Base-by-base conservation (phyloP, 148 eudicot genomes). In the Polygonum maritimum region DNA sequence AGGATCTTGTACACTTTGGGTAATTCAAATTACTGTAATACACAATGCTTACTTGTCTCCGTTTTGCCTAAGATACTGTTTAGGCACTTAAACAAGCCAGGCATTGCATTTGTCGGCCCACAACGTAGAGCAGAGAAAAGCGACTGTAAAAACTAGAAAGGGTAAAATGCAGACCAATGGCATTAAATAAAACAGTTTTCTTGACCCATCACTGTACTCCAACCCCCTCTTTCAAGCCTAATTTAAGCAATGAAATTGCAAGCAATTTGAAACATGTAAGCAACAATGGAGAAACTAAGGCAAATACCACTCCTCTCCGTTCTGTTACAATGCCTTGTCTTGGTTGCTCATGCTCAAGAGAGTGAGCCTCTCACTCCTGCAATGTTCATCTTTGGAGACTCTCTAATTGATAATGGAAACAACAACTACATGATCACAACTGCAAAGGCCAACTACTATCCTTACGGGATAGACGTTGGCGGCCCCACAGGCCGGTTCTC, bases 401-500 rank as follows among this genome's bases (percentile, higher is more conserved):
- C 87, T 31, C 76, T 85, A 60, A 82, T 85, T 19, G 87, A 85
- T 55, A 80, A 85, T n/a, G 85, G 87, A 19, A 82, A 85, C 78
- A 85, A 85, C 79, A 85, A 85, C 73, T 78, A 55, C 82, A 74
- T 80, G 80, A 1, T 82, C 63, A 78, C 85, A 15, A 38, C 80
- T 4, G 87, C 87, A 11, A 78, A 76, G 74, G 85, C 85, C 14
- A 85, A 85, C 79, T 82, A 85, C 78, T 82, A 52, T 31, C 87
- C 87, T 0, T 85, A 85, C 38, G 87, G 87, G 8, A 85, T 85
- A 44, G 85, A 82, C 45, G 5, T 60, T 0, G 83, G 87, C 19
- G 78, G 83, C 14, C 87, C 87, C 18, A 76, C 87, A 5, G 87
- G 85, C 26, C 73, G 87, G 81, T 85, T 85, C 73, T 76, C 78